Evolutionary conservation across 2,329 filamentous ascomycete species (phyloP).

Genomic region (Fusarium tjaetaba): DNA sequence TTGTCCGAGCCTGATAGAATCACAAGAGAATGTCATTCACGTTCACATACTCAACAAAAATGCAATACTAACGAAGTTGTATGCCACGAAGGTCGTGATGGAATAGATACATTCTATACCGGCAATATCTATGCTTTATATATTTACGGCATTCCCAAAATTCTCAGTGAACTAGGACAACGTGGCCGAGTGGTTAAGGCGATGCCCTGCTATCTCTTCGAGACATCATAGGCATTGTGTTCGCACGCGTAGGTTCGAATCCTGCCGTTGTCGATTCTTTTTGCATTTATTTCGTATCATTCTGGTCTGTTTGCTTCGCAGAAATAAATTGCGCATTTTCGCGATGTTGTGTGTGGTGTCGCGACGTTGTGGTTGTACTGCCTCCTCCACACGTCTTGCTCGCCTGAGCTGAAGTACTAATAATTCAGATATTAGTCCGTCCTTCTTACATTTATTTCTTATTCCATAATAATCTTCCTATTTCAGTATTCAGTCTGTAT

Average conservation of each 20-base stretch:
- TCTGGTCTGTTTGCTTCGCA: neutral
- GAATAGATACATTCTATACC: neutral
- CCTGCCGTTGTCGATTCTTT: slow-evolving; percentile 21
- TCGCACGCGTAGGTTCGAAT: slow-evolving; percentile 35
- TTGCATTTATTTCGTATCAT: neutral
- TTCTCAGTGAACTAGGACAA: neutral
- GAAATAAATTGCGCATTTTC: neutral
- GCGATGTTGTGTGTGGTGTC: neutral
- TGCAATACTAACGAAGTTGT: neutral
- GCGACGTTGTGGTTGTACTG: neutral
- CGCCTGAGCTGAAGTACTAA: neutral
- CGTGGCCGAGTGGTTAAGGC: slow-evolving; percentile 34
- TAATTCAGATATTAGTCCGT: neutral
- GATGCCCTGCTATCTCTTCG: slow-evolving; percentile 29
- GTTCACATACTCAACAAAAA: neutral
- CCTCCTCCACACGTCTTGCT: neutral
- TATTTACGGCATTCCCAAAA: fast-evolving
- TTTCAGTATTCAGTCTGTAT: neutral
- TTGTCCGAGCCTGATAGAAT: neutral
- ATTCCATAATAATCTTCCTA: neutral
- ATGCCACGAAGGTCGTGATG: neutral
- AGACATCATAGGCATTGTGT: slow-evolving; percentile 31
- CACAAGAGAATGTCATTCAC: neutral
- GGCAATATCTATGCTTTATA: fast-evolving
- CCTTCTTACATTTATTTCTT: neutral